Percentiles rank a stretch among this genome's conserved stretches.
Evolutionary conservation across 805 yeast genomes (phyloP).

Genomic region (Saccharomycopsis synnaedendra): DNA sequence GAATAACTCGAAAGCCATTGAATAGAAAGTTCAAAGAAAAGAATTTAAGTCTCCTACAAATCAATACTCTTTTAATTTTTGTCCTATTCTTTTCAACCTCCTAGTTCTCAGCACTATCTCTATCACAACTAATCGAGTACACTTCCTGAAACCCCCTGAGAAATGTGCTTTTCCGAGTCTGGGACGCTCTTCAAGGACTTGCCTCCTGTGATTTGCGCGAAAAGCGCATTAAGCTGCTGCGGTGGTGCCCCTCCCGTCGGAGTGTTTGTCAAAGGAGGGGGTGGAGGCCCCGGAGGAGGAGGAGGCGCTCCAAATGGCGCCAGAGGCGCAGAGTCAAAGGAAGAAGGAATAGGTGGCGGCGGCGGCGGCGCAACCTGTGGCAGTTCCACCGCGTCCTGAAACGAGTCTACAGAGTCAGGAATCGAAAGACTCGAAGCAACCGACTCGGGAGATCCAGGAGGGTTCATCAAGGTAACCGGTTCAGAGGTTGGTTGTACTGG

Average conservation of each 20-base stretch:
- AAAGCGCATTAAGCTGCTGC: conserved; percentile 34
- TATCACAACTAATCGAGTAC: conserved; percentile 24
- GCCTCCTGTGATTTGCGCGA: conserved; percentile 50
- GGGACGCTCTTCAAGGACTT: conserved; percentile 38
- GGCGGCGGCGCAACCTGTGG: conserved; percentile 6
- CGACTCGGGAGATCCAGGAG: conserved; percentile 12
- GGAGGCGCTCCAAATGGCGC: conserved; percentile 1
- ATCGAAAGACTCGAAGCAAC: conserved; percentile 15
- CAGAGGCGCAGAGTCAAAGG: conserved; percentile 3
- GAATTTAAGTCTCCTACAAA: too few relatives aligned
- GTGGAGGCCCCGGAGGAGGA: conserved; percentile 11
- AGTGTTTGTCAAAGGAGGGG: conserved; percentile 3
- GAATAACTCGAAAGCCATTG: too few relatives aligned
- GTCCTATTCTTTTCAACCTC: too few relatives aligned
- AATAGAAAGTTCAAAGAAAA: too few relatives aligned
- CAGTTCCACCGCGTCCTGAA: conserved; percentile 9
- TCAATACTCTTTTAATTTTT: too few relatives aligned
- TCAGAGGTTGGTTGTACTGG: not conserved
- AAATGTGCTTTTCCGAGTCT: conserved; percentile 34
- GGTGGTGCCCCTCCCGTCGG: conserved; percentile 14
- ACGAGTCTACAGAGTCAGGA: conserved; percentile 16
- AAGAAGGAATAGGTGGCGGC: conserved; percentile 10
- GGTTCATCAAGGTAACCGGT: not conserved
- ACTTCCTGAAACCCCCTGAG: conserved; percentile 37
- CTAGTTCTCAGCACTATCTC: too few relatives aligned